These are phyloP conservation scores for Nakazawaea sp. DNA, from an alignment of 805 yeast species.

Conservation along the genomic window DNA sequence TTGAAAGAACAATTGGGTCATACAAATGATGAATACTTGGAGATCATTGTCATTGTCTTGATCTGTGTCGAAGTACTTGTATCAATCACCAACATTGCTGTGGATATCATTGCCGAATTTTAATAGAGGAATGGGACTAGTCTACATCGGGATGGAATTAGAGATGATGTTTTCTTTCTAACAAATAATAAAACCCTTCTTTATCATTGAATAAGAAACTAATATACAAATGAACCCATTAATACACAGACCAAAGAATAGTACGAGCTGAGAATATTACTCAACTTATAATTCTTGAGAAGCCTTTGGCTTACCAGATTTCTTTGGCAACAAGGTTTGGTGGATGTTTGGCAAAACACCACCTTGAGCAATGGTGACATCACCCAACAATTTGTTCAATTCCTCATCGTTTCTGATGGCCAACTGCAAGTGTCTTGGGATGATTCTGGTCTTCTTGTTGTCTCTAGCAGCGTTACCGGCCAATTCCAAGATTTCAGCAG, in stretches of 20 bases:
- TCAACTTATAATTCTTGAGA: slow-evolving; percentile 49
- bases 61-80: slow-evolving; percentile 91
- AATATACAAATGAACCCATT: slow-evolving; percentile 13
- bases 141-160: not conserved
- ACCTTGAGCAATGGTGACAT: slow-evolving; percentile 97
- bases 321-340: slow-evolving; percentile 75
- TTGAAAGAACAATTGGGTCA: slow-evolving; percentile 95
- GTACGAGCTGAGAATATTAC: not conserved
- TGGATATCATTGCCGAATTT: slow-evolving; percentile 23
- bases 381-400: slow-evolving; percentile 85
- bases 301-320: slow-evolving; percentile 46
- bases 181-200: slow-evolving; percentile 6
- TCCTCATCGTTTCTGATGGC: slow-evolving; percentile 99
- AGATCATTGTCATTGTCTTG: slow-evolving; percentile 80
- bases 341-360: slow-evolving; percentile 98
- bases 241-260: slow-evolving; percentile 5
- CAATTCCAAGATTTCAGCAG: slow-evolving; percentile 96
- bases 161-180: not conserved
- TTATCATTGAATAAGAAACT: slow-evolving; percentile 9
- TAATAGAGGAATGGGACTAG: not conserved
- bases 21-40: slow-evolving; percentile 62
- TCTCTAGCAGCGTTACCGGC: slow-evolving; percentile 99
- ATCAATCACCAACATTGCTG: slow-evolving; percentile 59
- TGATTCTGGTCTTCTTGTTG: slow-evolving; percentile 96
- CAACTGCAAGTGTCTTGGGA: slow-evolving; percentile 97